Evolutionary conservation across 2,329 filamentous ascomycete species (phyloP).

Genomic region (Colletotrichum agaves): DNA sequence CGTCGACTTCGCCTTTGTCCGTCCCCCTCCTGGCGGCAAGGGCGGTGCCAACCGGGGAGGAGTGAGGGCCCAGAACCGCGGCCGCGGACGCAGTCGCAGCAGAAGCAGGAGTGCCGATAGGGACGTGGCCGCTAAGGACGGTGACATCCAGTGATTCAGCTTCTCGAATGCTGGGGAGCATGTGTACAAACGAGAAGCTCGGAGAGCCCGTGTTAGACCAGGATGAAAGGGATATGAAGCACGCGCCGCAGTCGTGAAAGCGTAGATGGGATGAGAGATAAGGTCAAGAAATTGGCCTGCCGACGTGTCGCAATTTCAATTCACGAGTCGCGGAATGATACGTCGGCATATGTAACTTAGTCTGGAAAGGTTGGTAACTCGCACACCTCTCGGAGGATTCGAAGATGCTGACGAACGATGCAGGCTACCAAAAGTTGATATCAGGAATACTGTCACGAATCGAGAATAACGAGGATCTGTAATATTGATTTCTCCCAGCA

Average conservation of each 20-base stretch:
- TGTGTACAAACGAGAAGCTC: too few relatives aligned
- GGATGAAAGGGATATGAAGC: too few relatives aligned
- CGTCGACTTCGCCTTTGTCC: conserved; percentile 87
- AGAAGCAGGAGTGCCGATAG: conserved; percentile 48
- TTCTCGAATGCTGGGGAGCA: background rate
- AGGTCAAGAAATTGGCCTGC: conserved; percentile 19
- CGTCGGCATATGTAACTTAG: conserved; percentile 28
- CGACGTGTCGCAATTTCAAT: conserved; percentile 30
- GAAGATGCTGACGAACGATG: conserved; percentile 6
- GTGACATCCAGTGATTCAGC: conserved; percentile 16
- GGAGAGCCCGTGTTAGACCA: too few relatives aligned
- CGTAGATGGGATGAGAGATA: background rate
- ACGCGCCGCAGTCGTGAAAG: background rate
- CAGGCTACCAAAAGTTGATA: conserved; percentile 14
- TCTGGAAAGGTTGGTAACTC: conserved; percentile 25
- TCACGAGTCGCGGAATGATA: background rate
- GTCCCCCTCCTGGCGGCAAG: conserved; percentile 71
- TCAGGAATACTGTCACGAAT: background rate
- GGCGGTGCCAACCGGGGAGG: conserved; percentile 47
- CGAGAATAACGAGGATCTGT: background rate
- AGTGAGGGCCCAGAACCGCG: conserved; percentile 51
- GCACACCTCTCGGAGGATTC: background rate
- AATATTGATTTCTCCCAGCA: background rate
- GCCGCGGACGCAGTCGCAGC: conserved; percentile 48
- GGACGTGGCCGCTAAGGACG: conserved; percentile 13